Base-by-base conservation (phyloP, 768 basidiomycete genomes). In the Boletus tylopilopsis region DNA sequence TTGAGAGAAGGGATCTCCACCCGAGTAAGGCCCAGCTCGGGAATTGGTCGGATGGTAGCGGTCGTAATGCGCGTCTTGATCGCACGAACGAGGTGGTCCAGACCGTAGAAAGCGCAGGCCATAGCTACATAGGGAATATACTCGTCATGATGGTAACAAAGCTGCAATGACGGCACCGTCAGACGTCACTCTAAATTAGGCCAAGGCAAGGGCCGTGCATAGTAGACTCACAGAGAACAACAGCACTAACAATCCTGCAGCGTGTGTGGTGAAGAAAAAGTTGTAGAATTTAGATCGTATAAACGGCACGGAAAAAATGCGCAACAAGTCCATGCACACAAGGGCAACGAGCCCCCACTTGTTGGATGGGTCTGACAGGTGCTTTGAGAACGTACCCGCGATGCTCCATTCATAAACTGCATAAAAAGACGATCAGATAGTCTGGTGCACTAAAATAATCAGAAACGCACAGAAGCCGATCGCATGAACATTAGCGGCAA, bases 231-330 rank as follows among this genome's bases (percentile, higher is more conserved):
- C 80, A 2, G 81, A 76, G 38, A 83, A 75, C 23, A 90, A 64
- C 37, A 87, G 49, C 3, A 80, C 58, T 32, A 80, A 59, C 49
- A 81, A 77, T 2, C 77, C 77, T 30, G 83, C 44, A 36, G 78
- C 63, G 66, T 94, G 90, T 2, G 77, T 77, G n/a, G 69, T 57
- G 45, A 80, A 59, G 71, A 93, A 91, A 35, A 89, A 6, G 53
- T 79, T 79, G 66, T 90, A 89, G 22, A 73, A 79, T 23, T 69
- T 73, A 42, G 74, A 70, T 19, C 91, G 74, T 55, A 82, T 71
- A 49, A 68, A 76, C 23, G 73, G 64, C 5, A 78, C 63, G 5
- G 90, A 90, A 60, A 84, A 81, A 39, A 92, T 53, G 51, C 74
- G 71, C 47, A 92, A 69, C 24, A 80, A 48, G 56, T 85, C 75